phyloP scores from a whole-genome alignment of 2,329 filamentous ascomycete genomes.

The Didymella sp. region DNA sequence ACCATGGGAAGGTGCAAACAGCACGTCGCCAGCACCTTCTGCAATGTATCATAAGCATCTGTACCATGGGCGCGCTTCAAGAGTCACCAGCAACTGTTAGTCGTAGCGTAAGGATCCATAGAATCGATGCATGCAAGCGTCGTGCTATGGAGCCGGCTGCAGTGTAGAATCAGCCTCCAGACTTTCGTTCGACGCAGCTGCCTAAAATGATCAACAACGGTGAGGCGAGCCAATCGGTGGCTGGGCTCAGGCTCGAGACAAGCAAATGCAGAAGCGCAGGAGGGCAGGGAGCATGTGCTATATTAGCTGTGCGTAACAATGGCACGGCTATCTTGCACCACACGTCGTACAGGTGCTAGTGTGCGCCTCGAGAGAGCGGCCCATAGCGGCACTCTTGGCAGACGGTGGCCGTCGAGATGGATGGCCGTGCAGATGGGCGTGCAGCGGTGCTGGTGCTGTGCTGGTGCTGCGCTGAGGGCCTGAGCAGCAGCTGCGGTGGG shows the following conservation, averaged over 20 bases:
- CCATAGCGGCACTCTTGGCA: not conserved
- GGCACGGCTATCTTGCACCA: conserved; percentile 20
- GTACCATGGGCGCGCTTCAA: not conserved
- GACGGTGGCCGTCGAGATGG: not conserved
- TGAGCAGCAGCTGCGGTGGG: conserved; percentile 12
- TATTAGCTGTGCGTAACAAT: conserved; percentile 36
- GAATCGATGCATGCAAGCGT: not conserved
- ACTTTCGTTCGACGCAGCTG: not conserved
- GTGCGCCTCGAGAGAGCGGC: not conserved
- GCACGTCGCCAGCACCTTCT: not conserved
- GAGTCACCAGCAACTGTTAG: not conserved
- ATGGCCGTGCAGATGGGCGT: not conserved
- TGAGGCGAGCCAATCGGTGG: not conserved
- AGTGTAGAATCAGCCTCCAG: not conserved
- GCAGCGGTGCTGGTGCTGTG: not conserved
- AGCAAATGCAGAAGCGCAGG: conserved; percentile 3
- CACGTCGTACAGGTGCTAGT: conserved; percentile 8
- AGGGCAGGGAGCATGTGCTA: conserved; percentile 25
- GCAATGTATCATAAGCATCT: not conserved
- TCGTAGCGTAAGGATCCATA: not conserved
- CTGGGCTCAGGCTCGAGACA: not conserved
- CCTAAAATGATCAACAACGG: not conserved
- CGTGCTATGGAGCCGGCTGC: not conserved
- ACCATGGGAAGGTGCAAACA: not conserved
- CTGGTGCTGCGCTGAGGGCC: not conserved